Conservation (phyloP, 2,329 filamentous ascomycete genomes). For the Trichophyton equinum region DNA sequence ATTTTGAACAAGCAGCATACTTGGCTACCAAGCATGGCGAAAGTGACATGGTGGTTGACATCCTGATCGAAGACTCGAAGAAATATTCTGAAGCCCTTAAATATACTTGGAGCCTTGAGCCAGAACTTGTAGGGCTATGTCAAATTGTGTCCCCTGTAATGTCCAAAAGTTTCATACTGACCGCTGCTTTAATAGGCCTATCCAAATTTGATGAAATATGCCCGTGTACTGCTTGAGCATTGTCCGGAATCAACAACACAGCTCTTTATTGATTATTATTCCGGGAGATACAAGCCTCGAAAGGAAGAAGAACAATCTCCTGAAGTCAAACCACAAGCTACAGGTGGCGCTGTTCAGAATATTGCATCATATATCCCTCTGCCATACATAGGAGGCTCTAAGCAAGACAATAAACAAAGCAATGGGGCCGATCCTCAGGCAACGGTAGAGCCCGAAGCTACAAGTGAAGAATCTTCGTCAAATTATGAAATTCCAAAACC, state of each 20-base stretch:
- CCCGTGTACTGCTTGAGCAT: conserved; percentile 76
- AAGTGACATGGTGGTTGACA: conserved; percentile 85
- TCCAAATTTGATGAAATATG: conserved; percentile 86
- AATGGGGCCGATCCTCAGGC: conserved; percentile 7
- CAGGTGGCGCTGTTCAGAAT: conserved; percentile 71
- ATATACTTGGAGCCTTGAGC: conserved; percentile 80
- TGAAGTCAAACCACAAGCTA: conserved; percentile 37
- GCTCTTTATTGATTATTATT: conserved; percentile 91
- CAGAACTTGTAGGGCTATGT: conserved; percentile 49
- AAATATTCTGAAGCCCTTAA: conserved; percentile 77
- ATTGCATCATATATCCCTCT: conserved; percentile 71
- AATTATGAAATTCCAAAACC: conserved; percentile 72
- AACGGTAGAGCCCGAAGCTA: conserved; percentile 19
- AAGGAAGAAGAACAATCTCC: conserved; percentile 49
- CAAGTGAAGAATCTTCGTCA: conserved; percentile 30
- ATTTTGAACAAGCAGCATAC: conserved; percentile 92
- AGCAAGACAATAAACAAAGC: conserved; percentile 6
- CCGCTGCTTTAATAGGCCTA: conserved; percentile 49
- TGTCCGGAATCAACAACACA: conserved; percentile 71
- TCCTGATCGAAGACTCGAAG: conserved; percentile 89
- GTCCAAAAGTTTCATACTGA: neutral
- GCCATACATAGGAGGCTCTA: conserved; percentile 56
- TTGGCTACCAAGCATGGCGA: conserved; percentile 89
- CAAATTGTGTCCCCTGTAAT: neutral
- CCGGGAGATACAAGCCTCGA: conserved; percentile 59